These are phyloP conservation scores for Mycena albidolilacea DNA, from an alignment of 768 basidiomycete species.

Conservation along the genomic window DNA sequence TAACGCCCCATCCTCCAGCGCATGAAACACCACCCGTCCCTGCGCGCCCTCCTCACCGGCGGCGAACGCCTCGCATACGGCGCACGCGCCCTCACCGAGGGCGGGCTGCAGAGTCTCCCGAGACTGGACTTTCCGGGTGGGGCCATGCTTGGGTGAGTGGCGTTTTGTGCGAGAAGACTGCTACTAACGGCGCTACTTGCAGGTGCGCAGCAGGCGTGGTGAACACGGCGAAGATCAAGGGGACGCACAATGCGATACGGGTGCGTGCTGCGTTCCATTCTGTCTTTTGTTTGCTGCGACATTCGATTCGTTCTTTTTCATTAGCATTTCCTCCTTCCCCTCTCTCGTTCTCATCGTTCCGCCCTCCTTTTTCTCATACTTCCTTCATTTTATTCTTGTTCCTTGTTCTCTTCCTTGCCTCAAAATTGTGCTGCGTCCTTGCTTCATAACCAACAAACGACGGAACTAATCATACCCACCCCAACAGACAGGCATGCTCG, in stretches of 20 bases:
- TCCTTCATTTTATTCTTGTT: no score
- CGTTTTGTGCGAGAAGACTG: no score
- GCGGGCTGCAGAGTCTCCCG: conserved; percentile 93
- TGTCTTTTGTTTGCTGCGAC: not conserved
- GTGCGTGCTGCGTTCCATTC: conserved; percentile 12
- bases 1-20: conserved; percentile 48
- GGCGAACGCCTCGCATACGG: conserved; percentile 87
- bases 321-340: no score
- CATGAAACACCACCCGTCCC: conserved; percentile 98
- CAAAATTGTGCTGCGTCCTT: no score
- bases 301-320: not conserved
- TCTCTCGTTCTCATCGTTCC: no score
- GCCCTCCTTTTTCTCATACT: no score
- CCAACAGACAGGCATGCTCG: conserved; percentile 90
- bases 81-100: conserved; percentile 92
- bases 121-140: conserved; percentile 92
- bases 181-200: not conserved
- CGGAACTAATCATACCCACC: not conserved
- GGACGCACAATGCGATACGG: conserved; percentile 98
- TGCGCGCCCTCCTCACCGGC: conserved; percentile 76
- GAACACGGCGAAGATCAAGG: conserved; percentile 98
- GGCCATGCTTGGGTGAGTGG: conserved; percentile 79
- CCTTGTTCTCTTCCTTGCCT: no score
- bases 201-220: conserved; percentile 94
- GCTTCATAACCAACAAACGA: no score